Conservation (phyloP, 164 flowering plant species). For the Nelumbo lutea region DNA sequence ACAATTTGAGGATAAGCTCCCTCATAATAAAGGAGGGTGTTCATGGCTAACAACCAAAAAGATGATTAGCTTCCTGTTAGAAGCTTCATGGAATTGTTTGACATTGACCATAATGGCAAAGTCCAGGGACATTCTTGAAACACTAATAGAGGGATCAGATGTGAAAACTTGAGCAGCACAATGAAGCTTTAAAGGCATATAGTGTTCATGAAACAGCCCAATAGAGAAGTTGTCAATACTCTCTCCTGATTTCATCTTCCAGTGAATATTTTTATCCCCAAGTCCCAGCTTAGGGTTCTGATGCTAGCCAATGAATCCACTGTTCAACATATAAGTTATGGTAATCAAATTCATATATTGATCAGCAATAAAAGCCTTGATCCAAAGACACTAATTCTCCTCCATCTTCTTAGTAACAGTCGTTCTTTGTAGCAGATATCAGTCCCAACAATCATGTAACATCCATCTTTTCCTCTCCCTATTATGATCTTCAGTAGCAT, state of each 20-base stretch:
- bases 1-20: neutral
- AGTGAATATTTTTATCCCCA: neutral
- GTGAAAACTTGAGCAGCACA: neutral
- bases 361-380: neutral
- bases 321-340: neutral
- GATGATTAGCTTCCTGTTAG: neutral
- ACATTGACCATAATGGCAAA: neutral
- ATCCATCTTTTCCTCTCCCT: neutral
- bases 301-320: neutral
- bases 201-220: neutral
- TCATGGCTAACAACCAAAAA: neutral
- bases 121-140: neutral
- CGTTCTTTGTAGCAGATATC: neutral
- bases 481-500: neutral
- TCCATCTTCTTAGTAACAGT: neutral
- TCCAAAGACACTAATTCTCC: neutral
- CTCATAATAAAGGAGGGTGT: neutral
- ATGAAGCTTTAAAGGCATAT: neutral
- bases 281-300: neutral
- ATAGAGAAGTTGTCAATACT: neutral
- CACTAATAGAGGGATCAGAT: neutral
- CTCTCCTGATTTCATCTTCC: neutral
- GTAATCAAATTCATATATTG: neutral
- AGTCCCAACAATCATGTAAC: neutral
- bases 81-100: neutral